Evolutionary conservation across 768 basidiomycete genomes (phyloP).

Genomic region (Paxillus involutus): DNA sequence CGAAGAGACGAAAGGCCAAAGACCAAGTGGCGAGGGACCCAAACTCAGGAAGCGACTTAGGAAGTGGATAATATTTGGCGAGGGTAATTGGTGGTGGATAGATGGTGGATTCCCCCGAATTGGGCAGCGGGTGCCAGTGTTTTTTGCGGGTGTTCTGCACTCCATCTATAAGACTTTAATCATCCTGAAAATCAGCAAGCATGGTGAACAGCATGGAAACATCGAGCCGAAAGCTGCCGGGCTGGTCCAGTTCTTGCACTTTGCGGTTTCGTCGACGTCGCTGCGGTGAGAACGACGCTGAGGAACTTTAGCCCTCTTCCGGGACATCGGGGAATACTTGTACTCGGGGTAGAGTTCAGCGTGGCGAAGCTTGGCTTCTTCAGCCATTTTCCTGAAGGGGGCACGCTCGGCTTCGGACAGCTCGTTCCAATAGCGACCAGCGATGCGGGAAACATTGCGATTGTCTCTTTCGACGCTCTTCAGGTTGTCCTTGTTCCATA

Average conservation of each 20-base stretch:
- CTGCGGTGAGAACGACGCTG: constrained; percentile 36
- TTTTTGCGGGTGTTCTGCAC: neutral
- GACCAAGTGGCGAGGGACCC: neutral
- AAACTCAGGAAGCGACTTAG: constrained; percentile 5
- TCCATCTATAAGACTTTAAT: neutral
- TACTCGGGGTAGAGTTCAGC: constrained; percentile 55
- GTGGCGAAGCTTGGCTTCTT: constrained; percentile 46
- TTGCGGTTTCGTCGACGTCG: constrained; percentile 35
- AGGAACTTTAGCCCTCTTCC: constrained; percentile 22
- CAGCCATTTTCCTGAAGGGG: constrained; percentile 48
- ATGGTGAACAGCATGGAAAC: neutral
- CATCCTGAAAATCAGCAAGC: neutral
- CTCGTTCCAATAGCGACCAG: constrained; percentile 66
- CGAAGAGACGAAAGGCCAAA: constrained; percentile 62
- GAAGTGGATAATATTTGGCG: neutral
- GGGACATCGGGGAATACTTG: constrained; percentile 55
- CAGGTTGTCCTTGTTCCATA: constrained; percentile 51
- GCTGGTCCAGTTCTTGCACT: constrained; percentile 34
- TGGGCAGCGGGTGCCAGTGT: too few species aligned
- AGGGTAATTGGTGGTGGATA: neutral
- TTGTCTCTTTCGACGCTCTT: constrained; percentile 65
- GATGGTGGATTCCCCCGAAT: too few species aligned
- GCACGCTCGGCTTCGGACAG: constrained; percentile 46
- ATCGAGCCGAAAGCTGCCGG: neutral
- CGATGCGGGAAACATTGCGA: constrained; percentile 70